These are phyloP conservation scores for Diplodia mutila DNA, from an alignment of 2,329 filamentous ascomycete species.

Conservation along the genomic window DNA sequence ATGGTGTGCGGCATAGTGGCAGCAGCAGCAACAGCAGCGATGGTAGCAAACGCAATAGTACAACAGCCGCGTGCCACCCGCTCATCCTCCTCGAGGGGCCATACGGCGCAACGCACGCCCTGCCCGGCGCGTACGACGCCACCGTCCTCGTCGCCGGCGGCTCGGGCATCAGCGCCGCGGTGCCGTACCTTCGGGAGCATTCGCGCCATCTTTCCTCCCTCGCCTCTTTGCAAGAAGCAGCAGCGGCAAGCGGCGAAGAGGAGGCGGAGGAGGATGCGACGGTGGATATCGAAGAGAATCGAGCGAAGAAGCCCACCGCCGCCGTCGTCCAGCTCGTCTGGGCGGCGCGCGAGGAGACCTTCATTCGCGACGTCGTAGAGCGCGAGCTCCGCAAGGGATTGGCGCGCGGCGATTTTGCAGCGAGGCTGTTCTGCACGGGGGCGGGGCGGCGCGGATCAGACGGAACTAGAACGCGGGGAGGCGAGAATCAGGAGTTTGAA, in stretches of 20 bases:
- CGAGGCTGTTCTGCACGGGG: conserved; percentile 24
- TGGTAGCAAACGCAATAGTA: not conserved
- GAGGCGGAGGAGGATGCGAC: not conserved
- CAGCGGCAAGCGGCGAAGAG: not conserved
- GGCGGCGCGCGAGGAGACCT: conserved; percentile 40
- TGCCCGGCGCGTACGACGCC: conserved; percentile 47
- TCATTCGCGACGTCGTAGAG: conserved; percentile 33
- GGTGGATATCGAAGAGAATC: not conserved
- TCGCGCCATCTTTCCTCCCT: not conserved
- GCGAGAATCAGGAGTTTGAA: not conserved
- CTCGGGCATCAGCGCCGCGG: conserved; percentile 40
- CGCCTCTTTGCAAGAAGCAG: too few relatives aligned
- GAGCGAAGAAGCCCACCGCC: not conserved
- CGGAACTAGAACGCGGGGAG: conserved; percentile 4
- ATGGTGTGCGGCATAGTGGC: not conserved
- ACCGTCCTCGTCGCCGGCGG: conserved; percentile 44
- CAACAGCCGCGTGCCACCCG: conserved; percentile 28
- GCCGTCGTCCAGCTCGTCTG: conserved; percentile 37
- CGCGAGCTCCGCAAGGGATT: conserved; percentile 33
- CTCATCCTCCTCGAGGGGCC: conserved; percentile 56
- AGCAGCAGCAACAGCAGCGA: too few relatives aligned
- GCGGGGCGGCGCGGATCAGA: not conserved
- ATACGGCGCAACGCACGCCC: conserved; percentile 48
- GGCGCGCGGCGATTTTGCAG: conserved; percentile 34
- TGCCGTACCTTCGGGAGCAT: conserved; percentile 36